phyloP scores from a whole-genome alignment of 2,329 filamentous ascomycete genomes.

The Monilinia vaccinii-corymbosi region DNA sequence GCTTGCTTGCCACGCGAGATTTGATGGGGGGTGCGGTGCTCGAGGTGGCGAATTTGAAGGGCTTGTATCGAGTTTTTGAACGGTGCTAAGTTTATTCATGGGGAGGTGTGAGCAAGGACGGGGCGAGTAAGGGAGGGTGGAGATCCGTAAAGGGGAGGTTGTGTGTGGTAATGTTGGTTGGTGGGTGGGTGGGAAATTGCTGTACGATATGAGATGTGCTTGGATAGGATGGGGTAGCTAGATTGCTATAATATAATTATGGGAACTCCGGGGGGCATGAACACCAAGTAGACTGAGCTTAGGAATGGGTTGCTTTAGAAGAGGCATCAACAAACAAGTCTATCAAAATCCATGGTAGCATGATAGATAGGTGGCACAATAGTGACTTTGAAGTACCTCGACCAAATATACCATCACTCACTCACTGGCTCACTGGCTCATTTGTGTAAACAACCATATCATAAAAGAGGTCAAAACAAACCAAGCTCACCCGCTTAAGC shows the following conservation, averaged over 20 bases:
- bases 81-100: conserved; percentile 53
- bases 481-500: neutral
- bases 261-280: neutral
- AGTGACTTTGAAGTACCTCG: neutral
- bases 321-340: neutral
- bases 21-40: conserved; percentile 67
- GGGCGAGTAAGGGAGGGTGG: neutral
- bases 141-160: neutral
- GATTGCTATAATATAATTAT: neutral
- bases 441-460: neutral
- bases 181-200: neutral
- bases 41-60: conserved; percentile 87
- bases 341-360: neutral
- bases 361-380: neutral
- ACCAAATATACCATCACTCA: neutral
- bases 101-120: too few species aligned
- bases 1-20: conserved; percentile 71
- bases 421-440: too few species aligned
- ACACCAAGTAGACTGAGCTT: neutral
- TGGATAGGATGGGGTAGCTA: too few species aligned
- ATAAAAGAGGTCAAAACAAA: neutral
- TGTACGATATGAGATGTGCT: neutral
- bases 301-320: neutral
- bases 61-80: conserved; percentile 90
- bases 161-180: neutral